Evolutionary conservation across 257 asterid species (phyloP).

Genomic region (Hygrophila difformis): DNA sequence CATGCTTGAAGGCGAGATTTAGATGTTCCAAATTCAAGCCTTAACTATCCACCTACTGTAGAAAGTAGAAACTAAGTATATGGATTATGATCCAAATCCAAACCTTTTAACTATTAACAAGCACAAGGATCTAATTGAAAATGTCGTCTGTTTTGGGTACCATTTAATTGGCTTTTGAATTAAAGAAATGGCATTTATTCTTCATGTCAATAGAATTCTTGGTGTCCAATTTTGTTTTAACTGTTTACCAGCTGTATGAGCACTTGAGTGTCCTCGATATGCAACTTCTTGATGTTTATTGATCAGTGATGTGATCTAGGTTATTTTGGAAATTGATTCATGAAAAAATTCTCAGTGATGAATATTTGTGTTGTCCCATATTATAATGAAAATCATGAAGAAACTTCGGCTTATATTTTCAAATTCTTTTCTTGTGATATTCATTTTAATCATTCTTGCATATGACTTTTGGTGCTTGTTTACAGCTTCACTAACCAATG

Average conservation of each 20-base stretch:
- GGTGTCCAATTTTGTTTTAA: neutral
- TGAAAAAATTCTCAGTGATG: neutral
- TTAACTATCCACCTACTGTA: neutral
- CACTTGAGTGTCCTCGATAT: no score
- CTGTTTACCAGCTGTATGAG: neutral
- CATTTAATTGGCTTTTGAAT: no score
- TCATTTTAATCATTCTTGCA: no score
- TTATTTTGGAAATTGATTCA: no score
- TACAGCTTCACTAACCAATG: constrained; percentile 45
- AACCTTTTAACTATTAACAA: no score
- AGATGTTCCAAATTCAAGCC: neutral
- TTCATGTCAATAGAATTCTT: no score
- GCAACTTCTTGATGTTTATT: no score
- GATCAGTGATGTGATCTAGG: no score
- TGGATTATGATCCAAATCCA: no score
- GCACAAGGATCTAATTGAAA: no score
- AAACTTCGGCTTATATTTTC: neutral
- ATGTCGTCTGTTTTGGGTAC: no score
- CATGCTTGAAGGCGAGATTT: constrained; percentile 63
- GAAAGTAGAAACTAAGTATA: neutral
- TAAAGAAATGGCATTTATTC: neutral
- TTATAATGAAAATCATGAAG: neutral
- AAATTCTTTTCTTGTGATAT: neutral
- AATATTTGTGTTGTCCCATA: neutral
- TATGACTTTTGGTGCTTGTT: no score